Conservation (phyloP, 2,329 filamentous ascomycete genomes). For the Clonostachys byssicola region DNA sequence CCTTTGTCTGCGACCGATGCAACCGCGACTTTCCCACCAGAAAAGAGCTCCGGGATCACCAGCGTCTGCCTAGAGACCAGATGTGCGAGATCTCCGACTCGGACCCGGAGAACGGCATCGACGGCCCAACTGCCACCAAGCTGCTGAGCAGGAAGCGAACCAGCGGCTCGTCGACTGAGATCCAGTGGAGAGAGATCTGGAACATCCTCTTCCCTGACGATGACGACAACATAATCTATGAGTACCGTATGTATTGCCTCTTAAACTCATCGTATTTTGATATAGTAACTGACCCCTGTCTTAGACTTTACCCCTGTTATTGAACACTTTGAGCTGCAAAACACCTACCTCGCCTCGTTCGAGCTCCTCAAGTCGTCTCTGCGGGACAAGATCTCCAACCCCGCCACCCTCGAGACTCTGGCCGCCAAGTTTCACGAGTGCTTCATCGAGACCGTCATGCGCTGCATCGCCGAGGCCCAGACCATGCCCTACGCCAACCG, state of each 20-base stretch:
- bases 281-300: neutral
- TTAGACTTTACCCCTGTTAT: constrained; percentile 31
- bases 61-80: constrained; percentile 29
- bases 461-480: constrained; percentile 25
- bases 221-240: constrained; percentile 21
- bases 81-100: constrained; percentile 36
- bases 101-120: constrained; percentile 32
- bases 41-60: constrained; percentile 32
- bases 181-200: constrained; percentile 36
- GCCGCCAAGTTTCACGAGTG: constrained; percentile 32
- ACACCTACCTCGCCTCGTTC: constrained; percentile 24
- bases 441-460: constrained; percentile 30
- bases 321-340: constrained; percentile 32
- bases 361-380: constrained; percentile 23
- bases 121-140: constrained; percentile 32
- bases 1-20: constrained; percentile 33
- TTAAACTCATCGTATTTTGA: neutral
- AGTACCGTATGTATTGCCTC: constrained; percentile 16
- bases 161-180: constrained; percentile 27
- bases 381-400: constrained; percentile 29
- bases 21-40: constrained; percentile 29
- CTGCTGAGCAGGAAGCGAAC: constrained; percentile 31
- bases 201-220: constrained; percentile 35
- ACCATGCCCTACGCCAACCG: constrained; percentile 32
- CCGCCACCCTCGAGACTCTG: constrained; percentile 28